Percentiles rank a stretch among this genome's conserved stretches.
phyloP scores from a whole-genome alignment of 495 filamentous ascomycete genomes.

The Penicillium herquei region DNA sequence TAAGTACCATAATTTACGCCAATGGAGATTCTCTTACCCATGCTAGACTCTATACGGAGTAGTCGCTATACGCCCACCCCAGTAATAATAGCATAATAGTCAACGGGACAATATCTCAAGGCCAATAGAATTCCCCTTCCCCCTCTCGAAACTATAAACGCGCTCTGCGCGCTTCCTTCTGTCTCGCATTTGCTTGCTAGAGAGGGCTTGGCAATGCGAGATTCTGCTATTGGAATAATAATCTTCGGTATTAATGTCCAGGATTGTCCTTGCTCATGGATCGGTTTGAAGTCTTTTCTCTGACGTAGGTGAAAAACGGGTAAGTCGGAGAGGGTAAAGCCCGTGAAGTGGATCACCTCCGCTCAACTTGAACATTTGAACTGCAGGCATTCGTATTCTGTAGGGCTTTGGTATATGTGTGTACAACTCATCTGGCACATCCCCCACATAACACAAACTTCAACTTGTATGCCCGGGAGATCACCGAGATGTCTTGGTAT shows the following conservation, averaged over 20 bases:
- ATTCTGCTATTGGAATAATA: not conserved
- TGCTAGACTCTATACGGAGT: too few species aligned
- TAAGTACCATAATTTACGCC: too few species aligned
- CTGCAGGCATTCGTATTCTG: too few species aligned
- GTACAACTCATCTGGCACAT: not conserved
- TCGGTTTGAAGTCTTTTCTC: too few species aligned
- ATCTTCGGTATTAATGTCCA: not conserved
- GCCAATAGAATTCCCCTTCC: not conserved
- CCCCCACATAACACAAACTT: not conserved
- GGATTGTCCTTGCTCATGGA: not conserved
- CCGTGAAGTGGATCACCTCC: not conserved
- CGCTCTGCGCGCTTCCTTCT: constrained; percentile 22
- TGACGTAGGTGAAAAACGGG: too few species aligned
- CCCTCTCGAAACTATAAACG: constrained; percentile 18
- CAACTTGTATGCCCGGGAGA: constrained; percentile 12
- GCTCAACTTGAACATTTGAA: not conserved
- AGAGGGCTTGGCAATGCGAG: not conserved
- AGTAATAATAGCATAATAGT: too few species aligned
- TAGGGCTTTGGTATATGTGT: not conserved
- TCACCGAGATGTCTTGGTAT: constrained; percentile 18
- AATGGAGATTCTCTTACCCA: too few species aligned
- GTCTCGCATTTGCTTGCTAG: not conserved
- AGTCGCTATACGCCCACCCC: too few species aligned
- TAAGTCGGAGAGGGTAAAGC: too few species aligned
- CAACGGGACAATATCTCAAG: too few species aligned